Base-by-base conservation (phyloP, 164 flowering plant species). In the Annona squamosa region DNA sequence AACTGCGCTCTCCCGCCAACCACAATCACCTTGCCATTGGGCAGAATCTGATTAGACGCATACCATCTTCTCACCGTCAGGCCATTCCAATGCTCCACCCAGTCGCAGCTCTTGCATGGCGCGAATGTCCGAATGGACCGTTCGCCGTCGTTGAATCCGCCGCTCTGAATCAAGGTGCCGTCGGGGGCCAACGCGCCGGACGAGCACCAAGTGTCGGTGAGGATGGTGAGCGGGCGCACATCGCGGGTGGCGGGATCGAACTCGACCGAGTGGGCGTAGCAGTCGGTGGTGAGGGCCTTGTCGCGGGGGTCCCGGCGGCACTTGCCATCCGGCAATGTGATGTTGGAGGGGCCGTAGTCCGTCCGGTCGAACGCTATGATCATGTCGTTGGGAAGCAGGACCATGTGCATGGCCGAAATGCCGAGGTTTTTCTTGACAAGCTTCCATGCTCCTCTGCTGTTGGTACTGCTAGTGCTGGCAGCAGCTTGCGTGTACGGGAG, bases 1-100 rank as follows among this genome's bases (percentile, higher is more conserved):
- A 83, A 88, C 18, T 69, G 84, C 18, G 76, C 68, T 4, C 98
- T 78, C 0, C 97, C 98, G 1, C 97, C 99, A 26, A 94, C 82
- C 63, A 94, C 69, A 46, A 94, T 90, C 13, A 90, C 65, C 0
- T 87, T 71, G 0, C 91, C 97, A 77, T 94, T 97, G 0, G 97
- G 99, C 41, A 94, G 82, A 16, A 90, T 72, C 46, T 88, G 95
- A 57, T 89, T 85, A 1, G 91, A 72, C 1, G 97, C 78, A 69
- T 94, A 94, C 97, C 98, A 87, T 71, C 90, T 68, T 0, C 73
- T 74, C 0, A 45, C 47, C 13, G 57, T 17, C 0, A 87, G 76
- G 0, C 78, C 84, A 12, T 64, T 46, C 1, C 3, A 48, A 42
- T 42, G 16, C 77, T 87, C 90, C 0, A 46, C 69, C 89, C 88